These are phyloP conservation scores for Colletotrichum musae DNA, from an alignment of 2,329 filamentous ascomycete species.

Conservation along the genomic window DNA sequence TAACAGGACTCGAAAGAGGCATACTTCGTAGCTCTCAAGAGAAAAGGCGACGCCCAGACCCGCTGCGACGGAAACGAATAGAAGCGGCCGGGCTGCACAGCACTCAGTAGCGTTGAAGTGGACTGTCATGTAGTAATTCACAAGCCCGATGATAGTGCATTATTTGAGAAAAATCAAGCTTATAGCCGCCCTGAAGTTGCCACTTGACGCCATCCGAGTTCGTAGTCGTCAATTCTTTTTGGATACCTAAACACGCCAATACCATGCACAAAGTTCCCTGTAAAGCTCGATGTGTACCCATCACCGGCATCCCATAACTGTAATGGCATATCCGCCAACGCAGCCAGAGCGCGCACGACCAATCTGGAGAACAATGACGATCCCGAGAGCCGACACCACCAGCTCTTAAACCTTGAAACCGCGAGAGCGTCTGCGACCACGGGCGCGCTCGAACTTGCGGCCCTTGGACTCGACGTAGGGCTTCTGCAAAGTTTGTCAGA, in stretches of 20 bases:
- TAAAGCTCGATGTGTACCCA: constrained; percentile 43
- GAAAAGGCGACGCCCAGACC: constrained; percentile 65
- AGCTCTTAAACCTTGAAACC: constrained; percentile 98
- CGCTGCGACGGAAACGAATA: background rate
- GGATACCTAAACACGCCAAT: constrained; percentile 64
- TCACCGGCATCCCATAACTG: constrained; percentile 28
- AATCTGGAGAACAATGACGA: constrained; percentile 21
- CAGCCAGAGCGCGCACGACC: constrained; percentile 28
- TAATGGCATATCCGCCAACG: constrained; percentile 26
- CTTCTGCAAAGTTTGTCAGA: constrained; percentile 75
- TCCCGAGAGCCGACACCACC: constrained; percentile 14
- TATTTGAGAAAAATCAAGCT: constrained; percentile 19
- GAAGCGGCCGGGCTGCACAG: no score
- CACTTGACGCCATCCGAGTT: constrained; percentile 35
- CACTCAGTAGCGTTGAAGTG: no score
- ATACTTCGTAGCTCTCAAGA: constrained; percentile 85
- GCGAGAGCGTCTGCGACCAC: constrained; percentile 97
- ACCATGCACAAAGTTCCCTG: constrained; percentile 56
- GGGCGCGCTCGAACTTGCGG: constrained; percentile 98
- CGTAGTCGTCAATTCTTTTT: constrained; percentile 41
- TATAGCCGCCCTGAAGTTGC: constrained; percentile 26
- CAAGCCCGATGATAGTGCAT: background rate
- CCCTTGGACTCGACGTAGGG: constrained; percentile 98
- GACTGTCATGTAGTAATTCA: no score
- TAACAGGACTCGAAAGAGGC: constrained; percentile 84